Conservation (phyloP, 2,329 filamentous ascomycete species). For the Talaromyces sp. region DNA sequence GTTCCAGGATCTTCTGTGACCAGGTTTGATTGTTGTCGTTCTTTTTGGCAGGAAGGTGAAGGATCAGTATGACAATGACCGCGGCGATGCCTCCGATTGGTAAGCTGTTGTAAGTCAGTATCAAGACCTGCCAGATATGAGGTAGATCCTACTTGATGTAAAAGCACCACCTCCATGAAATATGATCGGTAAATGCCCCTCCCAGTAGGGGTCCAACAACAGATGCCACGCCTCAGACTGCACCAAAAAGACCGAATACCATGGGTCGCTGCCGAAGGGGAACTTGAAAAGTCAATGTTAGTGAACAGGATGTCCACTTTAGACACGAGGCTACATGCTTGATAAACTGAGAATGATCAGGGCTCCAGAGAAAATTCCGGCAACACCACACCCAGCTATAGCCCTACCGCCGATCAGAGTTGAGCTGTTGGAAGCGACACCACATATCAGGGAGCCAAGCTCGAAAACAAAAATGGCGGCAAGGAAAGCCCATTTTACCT, state of each 20-base stretch:
- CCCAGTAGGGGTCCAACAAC: constrained; percentile 50
- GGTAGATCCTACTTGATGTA: constrained; percentile 47
- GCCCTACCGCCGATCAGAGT: constrained; percentile 40
- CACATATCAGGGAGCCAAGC: constrained; percentile 39
- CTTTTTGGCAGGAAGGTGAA: not conserved
- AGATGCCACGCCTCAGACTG: constrained; percentile 49
- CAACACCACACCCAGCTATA: constrained; percentile 34
- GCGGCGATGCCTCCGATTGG: constrained; percentile 29
- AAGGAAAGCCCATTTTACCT: constrained; percentile 43
- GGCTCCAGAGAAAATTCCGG: constrained; percentile 31
- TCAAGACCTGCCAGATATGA: not conserved
- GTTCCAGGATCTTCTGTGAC: constrained; percentile 24
- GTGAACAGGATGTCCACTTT: not conserved
- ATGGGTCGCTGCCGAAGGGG: constrained; percentile 12
- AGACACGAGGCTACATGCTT: not conserved
- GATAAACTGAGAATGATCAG: constrained; percentile 26
- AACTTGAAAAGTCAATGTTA: not conserved
- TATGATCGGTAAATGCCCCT: constrained; percentile 45
- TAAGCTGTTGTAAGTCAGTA: constrained; percentile 16
- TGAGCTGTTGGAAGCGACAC: constrained; percentile 31
- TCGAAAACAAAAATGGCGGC: constrained; percentile 41
- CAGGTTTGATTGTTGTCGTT: not conserved
- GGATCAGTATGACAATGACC: constrained; percentile 20
- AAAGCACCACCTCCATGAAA: constrained; percentile 46
- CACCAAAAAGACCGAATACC: constrained; percentile 46